phyloP scores from a whole-genome alignment of 192 early-diverging fungal species.

The Backusella australiensis region DNA sequence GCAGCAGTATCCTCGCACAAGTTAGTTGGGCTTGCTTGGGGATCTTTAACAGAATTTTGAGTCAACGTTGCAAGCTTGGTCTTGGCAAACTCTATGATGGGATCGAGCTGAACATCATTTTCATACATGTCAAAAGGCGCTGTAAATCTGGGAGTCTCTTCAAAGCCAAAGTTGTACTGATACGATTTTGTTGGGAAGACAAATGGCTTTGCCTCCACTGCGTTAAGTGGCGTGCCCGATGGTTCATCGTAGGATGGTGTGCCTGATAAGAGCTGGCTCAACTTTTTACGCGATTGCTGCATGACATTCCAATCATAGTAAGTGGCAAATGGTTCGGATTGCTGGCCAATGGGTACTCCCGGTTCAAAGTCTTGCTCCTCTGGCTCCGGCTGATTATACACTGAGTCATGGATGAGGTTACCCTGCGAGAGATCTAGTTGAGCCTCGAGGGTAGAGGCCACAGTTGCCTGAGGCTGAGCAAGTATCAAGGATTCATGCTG shows the following conservation, averaged over 20 bases:
- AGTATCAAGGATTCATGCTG: conserved; percentile 5
- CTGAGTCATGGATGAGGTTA: not conserved
- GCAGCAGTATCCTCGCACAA: no score
- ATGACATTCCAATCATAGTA: conserved; percentile 8
- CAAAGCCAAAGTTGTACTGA: not conserved
- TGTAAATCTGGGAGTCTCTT: not conserved
- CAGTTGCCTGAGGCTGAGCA: conserved; percentile 5
- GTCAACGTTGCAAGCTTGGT: not conserved
- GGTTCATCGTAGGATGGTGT: not conserved
- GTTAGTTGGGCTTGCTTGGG: no score
- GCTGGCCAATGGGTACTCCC: not conserved
- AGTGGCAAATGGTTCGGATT: not conserved
- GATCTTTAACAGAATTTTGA: not conserved
- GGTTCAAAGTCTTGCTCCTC: not conserved
- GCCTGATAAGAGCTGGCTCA: not conserved
- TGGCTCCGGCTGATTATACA: not conserved
- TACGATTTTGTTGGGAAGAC: not conserved
- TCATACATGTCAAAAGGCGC: not conserved
- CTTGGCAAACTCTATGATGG: not conserved
- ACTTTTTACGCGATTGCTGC: not conserved
- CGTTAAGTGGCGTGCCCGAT: not conserved
- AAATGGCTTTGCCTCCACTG: not conserved
- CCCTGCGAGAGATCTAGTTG: conserved; percentile 25
- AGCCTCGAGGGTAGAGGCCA: conserved; percentile 14
- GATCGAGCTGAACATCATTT: not conserved